phyloP scores from a whole-genome alignment of 306 rosid genomes.

The Erythrophleum fordii region DNA sequence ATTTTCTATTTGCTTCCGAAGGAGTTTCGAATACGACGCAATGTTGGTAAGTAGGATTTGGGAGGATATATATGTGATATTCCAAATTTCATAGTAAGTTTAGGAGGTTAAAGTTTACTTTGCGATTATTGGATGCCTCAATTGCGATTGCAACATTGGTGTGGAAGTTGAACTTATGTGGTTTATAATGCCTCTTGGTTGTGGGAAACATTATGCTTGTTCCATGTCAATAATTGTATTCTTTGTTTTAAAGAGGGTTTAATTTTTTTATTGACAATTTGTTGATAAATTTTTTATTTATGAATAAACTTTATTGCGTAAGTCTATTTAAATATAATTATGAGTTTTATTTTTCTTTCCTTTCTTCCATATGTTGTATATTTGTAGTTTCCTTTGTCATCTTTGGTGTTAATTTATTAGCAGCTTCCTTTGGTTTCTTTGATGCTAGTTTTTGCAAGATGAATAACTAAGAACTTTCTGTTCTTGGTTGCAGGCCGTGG shows the following conservation, averaged over 20 bases:
- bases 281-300: neutral
- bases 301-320: neutral
- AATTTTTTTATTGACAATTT: neutral
- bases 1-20: neutral
- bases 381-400: neutral
- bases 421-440: neutral
- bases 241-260: neutral
- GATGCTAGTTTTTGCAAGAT: neutral
- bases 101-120: neutral
- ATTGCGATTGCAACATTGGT: neutral
- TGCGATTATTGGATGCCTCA: neutral
- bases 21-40: neutral
- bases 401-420: neutral
- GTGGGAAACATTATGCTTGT: neutral
- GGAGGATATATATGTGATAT: neutral
- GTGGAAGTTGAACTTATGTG: neutral
- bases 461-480: neutral
- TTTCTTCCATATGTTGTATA: neutral
- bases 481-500: conserved; percentile 62
- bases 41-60: neutral
- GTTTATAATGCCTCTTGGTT: neutral
- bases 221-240: neutral
- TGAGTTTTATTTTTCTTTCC: neutral
- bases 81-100: neutral
- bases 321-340: neutral